Evolutionary conservation across 1,139 yeast species (phyloP).

Genomic region (Pichia sp.): DNA sequence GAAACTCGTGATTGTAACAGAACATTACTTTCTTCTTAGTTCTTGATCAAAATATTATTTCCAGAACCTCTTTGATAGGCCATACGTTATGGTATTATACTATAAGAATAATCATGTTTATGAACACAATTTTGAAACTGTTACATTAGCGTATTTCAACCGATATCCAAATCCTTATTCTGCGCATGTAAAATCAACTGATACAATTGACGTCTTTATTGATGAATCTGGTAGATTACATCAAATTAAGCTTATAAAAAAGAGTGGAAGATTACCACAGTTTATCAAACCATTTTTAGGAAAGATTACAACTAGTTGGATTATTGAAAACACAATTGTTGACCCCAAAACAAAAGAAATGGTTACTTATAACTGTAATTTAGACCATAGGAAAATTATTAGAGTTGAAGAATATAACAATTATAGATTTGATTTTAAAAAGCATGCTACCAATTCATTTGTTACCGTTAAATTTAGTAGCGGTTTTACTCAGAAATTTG

Average conservation of each 20-base stretch:
- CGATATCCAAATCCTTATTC: conserved; percentile 90
- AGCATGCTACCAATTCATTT: conserved; percentile 36
- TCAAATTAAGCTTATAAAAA: conserved; percentile 70
- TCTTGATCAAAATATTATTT: too few relatives aligned
- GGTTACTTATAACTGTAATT: conserved; percentile 71
- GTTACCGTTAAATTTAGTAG: conserved; percentile 64
- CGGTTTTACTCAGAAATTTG: conserved; percentile 44
- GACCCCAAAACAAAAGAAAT: conserved; percentile 55
- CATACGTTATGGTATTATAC: conserved; percentile 55
- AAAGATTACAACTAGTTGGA: conserved; percentile 68
- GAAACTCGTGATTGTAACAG: too few relatives aligned
- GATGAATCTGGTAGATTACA: conserved; percentile 61
- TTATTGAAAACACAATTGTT: conserved; percentile 72
- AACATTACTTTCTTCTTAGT: too few relatives aligned
- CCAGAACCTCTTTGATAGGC: too few relatives aligned
- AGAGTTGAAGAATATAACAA: conserved; percentile 72
- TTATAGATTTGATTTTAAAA: conserved; percentile 36
- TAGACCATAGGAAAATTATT: conserved; percentile 78
- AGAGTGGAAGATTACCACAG: conserved; percentile 73
- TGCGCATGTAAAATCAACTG: conserved; percentile 80
- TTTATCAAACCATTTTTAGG: conserved; percentile 80
- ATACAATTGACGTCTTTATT: conserved; percentile 57
- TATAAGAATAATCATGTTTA: conserved; percentile 52
- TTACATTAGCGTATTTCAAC: conserved; percentile 73
- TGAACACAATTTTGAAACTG: conserved; percentile 64